Percentiles rank a stretch among this genome's conserved stretches.
phyloP scores from a whole-genome alignment of 352 stramenopile species.

The Chrysophaeum taylorii region DNA sequence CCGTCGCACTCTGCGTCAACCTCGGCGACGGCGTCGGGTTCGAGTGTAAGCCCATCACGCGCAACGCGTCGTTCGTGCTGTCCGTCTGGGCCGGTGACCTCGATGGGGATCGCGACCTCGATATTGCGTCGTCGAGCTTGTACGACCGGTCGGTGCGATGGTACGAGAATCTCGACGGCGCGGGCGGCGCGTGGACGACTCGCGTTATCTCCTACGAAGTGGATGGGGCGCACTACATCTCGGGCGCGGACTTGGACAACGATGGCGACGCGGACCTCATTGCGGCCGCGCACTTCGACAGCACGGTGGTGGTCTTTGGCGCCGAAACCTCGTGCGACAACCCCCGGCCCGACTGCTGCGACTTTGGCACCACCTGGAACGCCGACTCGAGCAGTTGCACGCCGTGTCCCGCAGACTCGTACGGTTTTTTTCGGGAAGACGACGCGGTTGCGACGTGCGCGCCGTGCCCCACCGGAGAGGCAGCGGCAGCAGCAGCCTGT shows the following conservation, averaged over 20 bases:
- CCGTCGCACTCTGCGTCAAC: not conserved
- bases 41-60: not conserved
- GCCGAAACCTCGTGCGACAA: slow-evolving; percentile 20
- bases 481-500: too few species aligned
- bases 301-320: slow-evolving; percentile 21
- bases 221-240: slow-evolving; percentile 18
- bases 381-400: too few species aligned
- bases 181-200: slow-evolving; percentile 18
- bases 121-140: slow-evolving; percentile 16
- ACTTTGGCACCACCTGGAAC: slow-evolving; percentile 18
- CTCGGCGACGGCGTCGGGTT: too few species aligned
- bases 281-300: slow-evolving; percentile 19
- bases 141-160: slow-evolving; percentile 29
- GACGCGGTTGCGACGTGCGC: too few species aligned
- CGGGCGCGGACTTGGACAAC: slow-evolving; percentile 24
- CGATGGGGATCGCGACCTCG: not conserved
- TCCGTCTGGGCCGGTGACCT: not conserved
- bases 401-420: too few species aligned
- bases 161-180: slow-evolving; percentile 33
- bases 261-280: slow-evolving; percentile 27
- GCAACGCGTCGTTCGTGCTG: not conserved
- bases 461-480: too few species aligned
- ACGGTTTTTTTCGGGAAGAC: too few species aligned
- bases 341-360: slow-evolving; percentile 14
- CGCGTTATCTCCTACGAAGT: slow-evolving; percentile 18